Base-by-base conservation (phyloP, 192 early-diverging fungal species). In the Spizellomyces punctatus region DNA sequence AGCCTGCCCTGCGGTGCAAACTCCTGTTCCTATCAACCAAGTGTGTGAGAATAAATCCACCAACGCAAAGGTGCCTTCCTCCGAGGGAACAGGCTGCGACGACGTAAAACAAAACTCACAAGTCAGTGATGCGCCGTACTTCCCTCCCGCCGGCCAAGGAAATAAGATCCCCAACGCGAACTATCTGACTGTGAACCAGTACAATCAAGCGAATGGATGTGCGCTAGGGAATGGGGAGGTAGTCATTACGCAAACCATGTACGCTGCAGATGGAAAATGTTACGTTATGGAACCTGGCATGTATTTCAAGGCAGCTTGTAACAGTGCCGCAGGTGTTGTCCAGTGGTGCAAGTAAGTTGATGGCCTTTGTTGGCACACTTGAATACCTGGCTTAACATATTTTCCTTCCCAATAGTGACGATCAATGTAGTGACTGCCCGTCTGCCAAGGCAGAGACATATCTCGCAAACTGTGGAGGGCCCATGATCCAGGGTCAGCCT, bases 261-360 rank as follows among this genome's bases (percentile, higher is more conserved):
- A 45, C 41, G 72, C 72, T 4, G 72, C 72, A 4, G 72, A 74
- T 46, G 72, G 72, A 10, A 41, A n/a, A 21, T 74, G 72, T 49
- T 58, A 74, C 48, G 72, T 61, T 48, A 74, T 74, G 72, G 72
- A 74, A 47, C 71, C 71, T 8, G 71, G 71, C 6, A 65, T 61
- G 60, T 71, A 64, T 65, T 74, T 74, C 65, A 74, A 74, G 46
- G 72, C 72, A 12, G 17, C 21, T n/a, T 74, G 72, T 63, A 74
- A 66, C 57, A 27, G 47, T 12, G 57, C 22, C 2, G 72, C 48
- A 10, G 63, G 55, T 8, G 46, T 74, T 10, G 64, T 74, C 10
- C 43, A 67, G 57, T 74, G 55, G 55, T 74, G 72, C 72, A 47
- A 74, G 64, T 65, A 65, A 65, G 64, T 65, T 6, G 16, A 36